These are phyloP conservation scores for Ogataea populi-albae DNA, from an alignment of 805 yeast species.

Conservation along the genomic window DNA sequence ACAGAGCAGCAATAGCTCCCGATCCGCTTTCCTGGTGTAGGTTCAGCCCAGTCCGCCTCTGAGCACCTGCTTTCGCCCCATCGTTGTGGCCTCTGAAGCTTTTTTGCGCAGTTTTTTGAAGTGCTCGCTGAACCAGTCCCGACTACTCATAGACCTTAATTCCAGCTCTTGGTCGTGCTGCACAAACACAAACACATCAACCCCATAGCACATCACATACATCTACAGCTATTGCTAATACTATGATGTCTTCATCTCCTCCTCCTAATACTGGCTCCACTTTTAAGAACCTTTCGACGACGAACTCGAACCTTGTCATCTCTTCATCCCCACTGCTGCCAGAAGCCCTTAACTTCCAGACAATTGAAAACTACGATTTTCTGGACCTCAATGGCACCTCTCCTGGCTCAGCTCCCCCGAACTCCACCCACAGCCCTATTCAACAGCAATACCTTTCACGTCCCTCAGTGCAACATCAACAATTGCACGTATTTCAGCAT, in stretches of 20 bases:
- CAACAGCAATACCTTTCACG: slow-evolving; percentile 1
- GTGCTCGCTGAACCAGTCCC: no score
- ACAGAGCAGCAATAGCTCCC: no score
- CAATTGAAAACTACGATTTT: slow-evolving; percentile 16
- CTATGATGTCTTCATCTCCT: slow-evolving; percentile 38
- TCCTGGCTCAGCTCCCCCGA: slow-evolving; percentile 3
- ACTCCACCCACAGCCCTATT: slow-evolving; percentile 3
- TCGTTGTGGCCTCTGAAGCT: no score
- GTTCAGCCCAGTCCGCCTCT: no score
- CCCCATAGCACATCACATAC: no score
- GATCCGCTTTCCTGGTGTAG: no score
- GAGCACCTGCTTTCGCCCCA: no score
- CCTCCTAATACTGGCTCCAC: slow-evolving; percentile 23
- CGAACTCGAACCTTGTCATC: slow-evolving; percentile 15
- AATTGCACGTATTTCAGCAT: background rate
- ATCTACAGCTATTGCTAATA: background rate
- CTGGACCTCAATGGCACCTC: slow-evolving; percentile 9
- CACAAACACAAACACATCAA: no score
- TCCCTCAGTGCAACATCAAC: slow-evolving; percentile 3
- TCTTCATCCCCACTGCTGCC: slow-evolving; percentile 25
- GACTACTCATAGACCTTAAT: no score
- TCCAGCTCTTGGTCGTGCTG: no score
- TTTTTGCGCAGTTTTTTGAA: no score
- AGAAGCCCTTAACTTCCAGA: slow-evolving; percentile 21
- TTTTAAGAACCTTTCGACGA: slow-evolving; percentile 14